phyloP scores from a whole-genome alignment of 2,329 filamentous ascomycete genomes.

The Hansfordia pulvinata region DNA sequence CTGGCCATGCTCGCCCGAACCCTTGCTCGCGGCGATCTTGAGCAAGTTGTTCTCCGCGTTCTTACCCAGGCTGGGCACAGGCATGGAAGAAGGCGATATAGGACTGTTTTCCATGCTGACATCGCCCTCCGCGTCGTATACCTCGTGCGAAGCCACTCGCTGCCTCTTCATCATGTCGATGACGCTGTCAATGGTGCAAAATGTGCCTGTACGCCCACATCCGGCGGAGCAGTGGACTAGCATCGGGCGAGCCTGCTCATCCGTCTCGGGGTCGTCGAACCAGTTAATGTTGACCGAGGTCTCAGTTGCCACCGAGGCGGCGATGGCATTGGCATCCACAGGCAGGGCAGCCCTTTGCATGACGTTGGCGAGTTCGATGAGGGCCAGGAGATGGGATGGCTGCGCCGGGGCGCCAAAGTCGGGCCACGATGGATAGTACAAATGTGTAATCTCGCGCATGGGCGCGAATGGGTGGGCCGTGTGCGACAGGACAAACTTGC shows the following conservation, averaged over 20 bases:
- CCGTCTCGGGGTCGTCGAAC: slow-evolving; percentile 46
- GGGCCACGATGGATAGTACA: slow-evolving; percentile 94
- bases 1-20: slow-evolving; percentile 4
- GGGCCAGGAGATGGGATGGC: slow-evolving; percentile 69
- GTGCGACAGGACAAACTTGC: slow-evolving; percentile 78
- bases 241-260: slow-evolving; percentile 49
- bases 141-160: slow-evolving; percentile 22
- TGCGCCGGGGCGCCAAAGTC: slow-evolving; percentile 91
- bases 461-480: slow-evolving; percentile 65
- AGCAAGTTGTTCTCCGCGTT: no score
- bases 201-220: slow-evolving; percentile 89
- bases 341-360: slow-evolving; percentile 48
- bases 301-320: slow-evolving; percentile 14
- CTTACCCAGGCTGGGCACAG: slow-evolving; percentile 11
- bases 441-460: slow-evolving; percentile 82
- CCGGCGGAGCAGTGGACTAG: slow-evolving; percentile 93
- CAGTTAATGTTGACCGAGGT: slow-evolving; percentile 25
- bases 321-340: slow-evolving; percentile 26
- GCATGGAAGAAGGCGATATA: slow-evolving; percentile 14
- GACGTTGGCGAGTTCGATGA: slow-evolving; percentile 78
- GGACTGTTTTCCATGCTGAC: slow-evolving; percentile 25
- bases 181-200: slow-evolving; percentile 91
- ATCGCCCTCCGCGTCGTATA: slow-evolving; percentile 28
- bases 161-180: slow-evolving; percentile 96
- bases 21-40: slow-evolving; percentile 1